Conservation (phyloP, 176 grass and related monocot genomes). For the Bromus sterilis region DNA sequence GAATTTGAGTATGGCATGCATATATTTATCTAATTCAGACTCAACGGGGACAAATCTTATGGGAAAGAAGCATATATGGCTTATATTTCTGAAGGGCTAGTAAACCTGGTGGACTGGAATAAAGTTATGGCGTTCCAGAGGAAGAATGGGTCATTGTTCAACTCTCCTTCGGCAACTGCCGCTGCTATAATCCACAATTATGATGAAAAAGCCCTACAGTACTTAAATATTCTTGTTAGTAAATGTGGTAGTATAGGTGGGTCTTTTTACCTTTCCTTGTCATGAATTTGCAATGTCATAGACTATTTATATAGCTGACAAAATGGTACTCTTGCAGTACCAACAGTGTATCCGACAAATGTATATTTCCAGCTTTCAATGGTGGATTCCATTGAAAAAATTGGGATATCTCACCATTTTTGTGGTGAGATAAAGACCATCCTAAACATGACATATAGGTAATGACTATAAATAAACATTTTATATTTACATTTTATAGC, state of each 20-base stretch:
- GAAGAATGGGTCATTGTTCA: too few relatives aligned
- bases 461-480: neutral
- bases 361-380: slow-evolving; percentile 43
- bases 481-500: neutral
- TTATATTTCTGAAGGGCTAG: slow-evolving; percentile 70
- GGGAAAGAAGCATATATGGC: too few relatives aligned
- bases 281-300: neutral
- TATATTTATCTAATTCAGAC: slow-evolving; percentile 30
- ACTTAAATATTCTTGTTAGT: slow-evolving; percentile 43
- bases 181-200: slow-evolving; percentile 32
- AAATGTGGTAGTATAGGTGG: slow-evolving; percentile 57
- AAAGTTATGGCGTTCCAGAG: slow-evolving; percentile 58
- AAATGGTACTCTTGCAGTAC: too few relatives aligned
- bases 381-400: slow-evolving; percentile 56
- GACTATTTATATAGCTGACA: neutral
- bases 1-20: neutral
- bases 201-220: slow-evolving; percentile 47
- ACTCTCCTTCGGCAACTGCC: too few relatives aligned
- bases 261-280: neutral
- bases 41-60: slow-evolving; percentile 13
- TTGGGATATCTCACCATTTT: slow-evolving; percentile 55
- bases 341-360: slow-evolving; percentile 31
- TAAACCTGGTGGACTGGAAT: slow-evolving; percentile 42
- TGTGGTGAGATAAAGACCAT: slow-evolving; percentile 44
- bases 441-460: slow-evolving; percentile 61